Evolutionary conservation across 2,329 filamentous ascomycete species (phyloP).

Genomic region (Colletotrichum horii): DNA sequence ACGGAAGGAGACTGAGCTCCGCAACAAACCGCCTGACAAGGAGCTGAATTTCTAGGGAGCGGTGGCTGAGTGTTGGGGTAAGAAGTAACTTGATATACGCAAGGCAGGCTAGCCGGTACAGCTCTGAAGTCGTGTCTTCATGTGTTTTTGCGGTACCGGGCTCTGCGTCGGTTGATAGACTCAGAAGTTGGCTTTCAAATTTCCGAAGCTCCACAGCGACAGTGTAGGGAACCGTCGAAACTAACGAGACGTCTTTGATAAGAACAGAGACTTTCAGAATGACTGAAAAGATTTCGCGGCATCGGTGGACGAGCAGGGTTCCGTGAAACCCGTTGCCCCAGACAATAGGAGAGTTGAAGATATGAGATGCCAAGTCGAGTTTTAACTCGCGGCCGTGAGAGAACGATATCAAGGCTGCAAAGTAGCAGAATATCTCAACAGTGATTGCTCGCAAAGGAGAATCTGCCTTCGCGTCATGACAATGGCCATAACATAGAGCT

Average conservation of each 20-base stretch:
- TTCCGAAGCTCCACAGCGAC: background rate
- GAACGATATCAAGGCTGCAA: background rate
- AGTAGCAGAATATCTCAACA: background rate
- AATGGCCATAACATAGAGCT: background rate
- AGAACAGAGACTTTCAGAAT: background rate
- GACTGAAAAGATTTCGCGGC: background rate
- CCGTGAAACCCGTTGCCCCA: background rate
- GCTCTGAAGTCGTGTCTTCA: background rate
- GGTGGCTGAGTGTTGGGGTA: background rate
- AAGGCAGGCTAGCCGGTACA: background rate
- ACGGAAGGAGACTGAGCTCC: background rate
- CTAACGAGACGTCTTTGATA: background rate
- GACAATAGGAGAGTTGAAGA: background rate
- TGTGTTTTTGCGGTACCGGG: background rate
- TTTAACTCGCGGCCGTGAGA: background rate
- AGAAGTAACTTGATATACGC: background rate
- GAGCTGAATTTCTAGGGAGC: fast-evolving
- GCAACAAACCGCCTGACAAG: background rate
- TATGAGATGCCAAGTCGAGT: background rate
- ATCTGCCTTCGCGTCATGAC: background rate
- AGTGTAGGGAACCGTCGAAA: background rate
- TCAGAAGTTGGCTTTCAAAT: background rate
- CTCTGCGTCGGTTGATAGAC: background rate
- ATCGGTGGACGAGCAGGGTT: background rate
- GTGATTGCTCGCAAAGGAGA: background rate